Conservation (phyloP, 176 grass and related monocot species). For the Eragrostis curvula region DNA sequence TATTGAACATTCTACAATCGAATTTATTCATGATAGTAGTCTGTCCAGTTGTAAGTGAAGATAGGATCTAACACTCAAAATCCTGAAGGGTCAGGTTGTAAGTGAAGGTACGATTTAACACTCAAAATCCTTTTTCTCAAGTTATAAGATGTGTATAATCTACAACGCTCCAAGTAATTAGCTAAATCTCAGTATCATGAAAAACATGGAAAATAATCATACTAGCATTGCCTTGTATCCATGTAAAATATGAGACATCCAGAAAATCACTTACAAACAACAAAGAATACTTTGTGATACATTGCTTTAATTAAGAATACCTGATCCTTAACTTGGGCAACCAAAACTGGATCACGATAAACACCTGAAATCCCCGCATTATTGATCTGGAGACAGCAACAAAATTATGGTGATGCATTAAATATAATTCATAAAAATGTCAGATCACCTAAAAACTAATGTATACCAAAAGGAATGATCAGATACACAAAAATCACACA, state of each 20-base stretch:
- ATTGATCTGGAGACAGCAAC: constrained; percentile 53
- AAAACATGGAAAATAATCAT: background rate
- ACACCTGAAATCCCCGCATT: constrained; percentile 67
- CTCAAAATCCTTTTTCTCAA: background rate
- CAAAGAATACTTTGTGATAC: background rate
- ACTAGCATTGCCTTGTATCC: background rate
- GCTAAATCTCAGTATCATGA: background rate
- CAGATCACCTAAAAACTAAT: background rate
- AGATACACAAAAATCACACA: background rate
- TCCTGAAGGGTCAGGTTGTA: background rate
- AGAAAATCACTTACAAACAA: background rate
- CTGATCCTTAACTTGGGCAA: constrained; percentile 50
- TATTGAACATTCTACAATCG: background rate
- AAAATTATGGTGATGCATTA: background rate
- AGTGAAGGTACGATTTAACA: background rate
- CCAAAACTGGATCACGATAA: constrained; percentile 43
- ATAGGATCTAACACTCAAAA: background rate
- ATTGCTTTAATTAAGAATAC: constrained; percentile 15
- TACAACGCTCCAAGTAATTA: background rate
- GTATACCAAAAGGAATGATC: background rate
- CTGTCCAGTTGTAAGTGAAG: background rate
- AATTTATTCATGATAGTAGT: background rate
- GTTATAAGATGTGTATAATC: background rate
- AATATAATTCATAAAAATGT: constrained; percentile 8
- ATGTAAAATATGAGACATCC: background rate